Base-by-base conservation (phyloP, 805 yeast genomes). In the Saccharomyces jurei region DNA sequence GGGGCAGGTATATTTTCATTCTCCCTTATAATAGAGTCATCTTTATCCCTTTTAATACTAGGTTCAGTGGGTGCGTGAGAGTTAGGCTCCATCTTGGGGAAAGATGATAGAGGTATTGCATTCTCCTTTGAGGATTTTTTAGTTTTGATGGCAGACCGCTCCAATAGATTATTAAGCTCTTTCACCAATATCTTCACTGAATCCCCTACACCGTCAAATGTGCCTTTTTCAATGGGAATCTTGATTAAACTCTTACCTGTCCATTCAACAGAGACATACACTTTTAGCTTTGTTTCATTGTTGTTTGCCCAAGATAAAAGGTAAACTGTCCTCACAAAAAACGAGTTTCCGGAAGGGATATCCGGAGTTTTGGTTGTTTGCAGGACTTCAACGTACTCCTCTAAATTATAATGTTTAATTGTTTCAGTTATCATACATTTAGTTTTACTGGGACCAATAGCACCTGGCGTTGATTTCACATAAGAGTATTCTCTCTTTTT, bases 391-490 rank as follows among this genome's bases (percentile, higher is more conserved):
- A 82, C 74, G 54, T 66, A 71, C 27, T 74, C 71, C 6, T 77
- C 73, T 21, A 79, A 73, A 61, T 86, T 83, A 53, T 65, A 72
- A 47, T 77, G 73, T 30, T 82, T 81, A 17, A 86, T 63, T 2
- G 75, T 75, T 63, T 87, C 95, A 4, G 76, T 74, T 49, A 87
- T 83, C 17, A 74, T 66, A 72, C 92, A 86, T 55, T 71, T 71
- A 0, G 95, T 86, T 60, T 86, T 86, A 60, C 84, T 86, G 6
- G 94, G 94, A 0, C 92, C 94, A 53, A 87, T 81, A 0, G 88
- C 78, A 2, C 81, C 83, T 50, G 77, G 74, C 47, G 87, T 71
- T 1, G 92, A 91, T 60, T 86, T 83, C 1, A 74, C 74, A 63
- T 84, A 87, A 0, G 76, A 67, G 59, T 81, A 87, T 8, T 71